Percentiles rank a stretch among this genome's conserved stretches.
These are phyloP conservation scores for Tricholoma saponaceum DNA, from an alignment of 768 basidiomycete species.

Conservation along the genomic window DNA sequence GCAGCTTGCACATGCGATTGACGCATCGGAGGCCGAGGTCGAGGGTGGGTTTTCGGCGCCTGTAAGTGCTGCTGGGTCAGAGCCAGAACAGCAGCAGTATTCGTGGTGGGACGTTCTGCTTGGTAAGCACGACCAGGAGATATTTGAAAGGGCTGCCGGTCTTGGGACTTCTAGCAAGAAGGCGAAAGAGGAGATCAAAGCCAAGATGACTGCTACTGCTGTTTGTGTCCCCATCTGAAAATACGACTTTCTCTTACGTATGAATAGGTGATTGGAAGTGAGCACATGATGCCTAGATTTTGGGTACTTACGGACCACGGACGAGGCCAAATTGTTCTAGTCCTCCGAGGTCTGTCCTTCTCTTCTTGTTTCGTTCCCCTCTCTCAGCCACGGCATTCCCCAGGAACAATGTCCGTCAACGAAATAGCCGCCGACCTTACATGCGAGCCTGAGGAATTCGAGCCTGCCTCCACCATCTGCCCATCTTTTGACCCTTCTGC, in stretches of 20 bases:
- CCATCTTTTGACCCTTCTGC: constrained; percentile 9
- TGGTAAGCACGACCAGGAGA: constrained; percentile 79
- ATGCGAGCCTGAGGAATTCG: constrained; percentile 69
- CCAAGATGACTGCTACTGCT: constrained; percentile 51
- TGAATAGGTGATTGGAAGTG: constrained; percentile 51
- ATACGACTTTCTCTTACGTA: not conserved
- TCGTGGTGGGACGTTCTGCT: constrained; percentile 85
- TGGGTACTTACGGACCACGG: constrained; percentile 85
- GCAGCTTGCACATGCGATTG: constrained; percentile 59
- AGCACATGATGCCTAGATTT: constrained; percentile 74
- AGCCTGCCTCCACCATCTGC: constrained; percentile 39
- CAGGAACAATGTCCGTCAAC: constrained; percentile 83
- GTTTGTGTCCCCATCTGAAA: constrained; percentile 21
- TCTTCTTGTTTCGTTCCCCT: not conserved
- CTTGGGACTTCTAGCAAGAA: constrained; percentile 21
- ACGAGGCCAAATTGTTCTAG: constrained; percentile 69
- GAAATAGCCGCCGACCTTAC: constrained; percentile 85
- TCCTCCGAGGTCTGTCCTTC: constrained; percentile 50
- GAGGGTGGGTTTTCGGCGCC: constrained; percentile 32
- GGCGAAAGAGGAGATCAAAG: constrained; percentile 30
- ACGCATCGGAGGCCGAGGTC: constrained; percentile 68
- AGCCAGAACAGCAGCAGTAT: constrained; percentile 32
- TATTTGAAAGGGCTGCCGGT: constrained; percentile 63
- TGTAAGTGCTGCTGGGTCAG: constrained; percentile 11
- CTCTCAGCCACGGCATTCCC: not conserved